Base-by-base conservation (phyloP, 371 early-diverging fungal genomes). In the Circinella umbellata region DNA sequence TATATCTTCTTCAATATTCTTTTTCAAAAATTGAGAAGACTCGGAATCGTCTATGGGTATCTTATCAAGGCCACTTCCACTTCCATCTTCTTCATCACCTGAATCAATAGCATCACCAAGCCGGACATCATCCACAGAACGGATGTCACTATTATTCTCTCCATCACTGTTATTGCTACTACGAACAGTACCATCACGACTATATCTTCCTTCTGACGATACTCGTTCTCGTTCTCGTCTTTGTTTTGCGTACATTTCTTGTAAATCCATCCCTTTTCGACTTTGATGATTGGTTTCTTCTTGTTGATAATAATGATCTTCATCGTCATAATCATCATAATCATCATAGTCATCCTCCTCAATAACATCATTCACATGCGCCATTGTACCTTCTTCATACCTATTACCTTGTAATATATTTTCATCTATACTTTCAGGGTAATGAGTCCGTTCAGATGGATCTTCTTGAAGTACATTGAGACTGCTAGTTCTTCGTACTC, bases 1-100 rank as follows among this genome's bases (percentile, higher is more conserved):
- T 27, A 84, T 84, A 67, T 84, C 85, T 60, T 84, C 85, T 62
- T 82, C 80, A 49, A 84, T 80, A 0, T 75, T 73, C 63, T 84
- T 80, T 61, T 76, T 71, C 38, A 83, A 69, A 55, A 69, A 82
- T n/a, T 71, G 71, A 18, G 74, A 70, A 3, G 66, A 57, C 5
- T 70, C 57, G 42, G 75, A 63, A 47, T 74, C 61, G 34, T 74
- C 75, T 11, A 60, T 61, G n/a, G 54, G 64, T 13, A 68, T 71
- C 10, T 69, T 68, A 15, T 42, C 38, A 3, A 37, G 49, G 27
- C 48, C 67, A 4, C 68, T 69, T 1, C 67, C 71, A 35, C 61
- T 64, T 15, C 71, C 69, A 53, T 74, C 54, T 18, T 72, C 74
- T 17, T 66, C 63, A 14, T 73, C 73, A 46, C 68, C 67, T 39